Percentiles rank a stretch among this genome's conserved stretches.
These are phyloP conservation scores for Uronychia binucleata DNA, from an alignment of 73 alveolate genomes.

Conservation along the genomic window DNA sequence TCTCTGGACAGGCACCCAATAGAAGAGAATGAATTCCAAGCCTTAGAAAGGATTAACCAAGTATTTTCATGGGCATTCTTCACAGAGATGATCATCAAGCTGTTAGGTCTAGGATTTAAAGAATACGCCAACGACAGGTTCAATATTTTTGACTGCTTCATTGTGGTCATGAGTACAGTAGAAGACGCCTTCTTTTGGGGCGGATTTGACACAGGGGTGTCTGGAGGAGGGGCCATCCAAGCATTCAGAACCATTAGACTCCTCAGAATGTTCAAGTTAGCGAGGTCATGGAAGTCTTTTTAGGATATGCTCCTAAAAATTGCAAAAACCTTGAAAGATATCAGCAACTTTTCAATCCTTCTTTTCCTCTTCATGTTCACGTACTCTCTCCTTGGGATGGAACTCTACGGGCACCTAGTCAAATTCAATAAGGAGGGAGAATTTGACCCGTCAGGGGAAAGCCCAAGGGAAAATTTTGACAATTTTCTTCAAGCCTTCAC, in stretches of 20 bases:
- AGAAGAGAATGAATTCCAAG: neutral
- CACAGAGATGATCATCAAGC: slow-evolving; percentile 67
- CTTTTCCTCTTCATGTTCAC: slow-evolving; percentile 64
- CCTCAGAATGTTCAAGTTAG: slow-evolving; percentile 69
- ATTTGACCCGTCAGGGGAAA: slow-evolving; percentile 6
- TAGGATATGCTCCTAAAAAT: slow-evolving; percentile 53
- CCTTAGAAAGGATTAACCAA: slow-evolving; percentile 27
- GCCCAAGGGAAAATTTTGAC: slow-evolving; percentile 50
- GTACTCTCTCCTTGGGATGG: slow-evolving; percentile 76
- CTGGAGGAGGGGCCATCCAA: slow-evolving; percentile 62
- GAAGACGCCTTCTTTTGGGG: slow-evolving; percentile 42
- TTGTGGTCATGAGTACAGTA: slow-evolving; percentile 56
- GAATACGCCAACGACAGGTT: slow-evolving; percentile 72
- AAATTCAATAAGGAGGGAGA: slow-evolving; percentile 14
- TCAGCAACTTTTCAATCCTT: slow-evolving; percentile 49
- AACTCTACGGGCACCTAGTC: slow-evolving; percentile 62
- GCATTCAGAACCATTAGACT: slow-evolving; percentile 80
- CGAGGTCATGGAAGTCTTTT: slow-evolving; percentile 58
- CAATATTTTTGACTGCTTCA: slow-evolving; percentile 72
- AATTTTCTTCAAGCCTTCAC: slow-evolving; percentile 21
- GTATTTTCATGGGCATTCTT: slow-evolving; percentile 44
- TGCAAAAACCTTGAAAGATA: slow-evolving; percentile 43
- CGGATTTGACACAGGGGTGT: slow-evolving; percentile 2
- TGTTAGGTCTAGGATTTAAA: slow-evolving; percentile 64
- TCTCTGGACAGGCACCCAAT: slow-evolving; percentile 69